Base-by-base conservation (phyloP, 2,329 filamentous ascomycete species). In the Ophiostoma piceae region DNA sequence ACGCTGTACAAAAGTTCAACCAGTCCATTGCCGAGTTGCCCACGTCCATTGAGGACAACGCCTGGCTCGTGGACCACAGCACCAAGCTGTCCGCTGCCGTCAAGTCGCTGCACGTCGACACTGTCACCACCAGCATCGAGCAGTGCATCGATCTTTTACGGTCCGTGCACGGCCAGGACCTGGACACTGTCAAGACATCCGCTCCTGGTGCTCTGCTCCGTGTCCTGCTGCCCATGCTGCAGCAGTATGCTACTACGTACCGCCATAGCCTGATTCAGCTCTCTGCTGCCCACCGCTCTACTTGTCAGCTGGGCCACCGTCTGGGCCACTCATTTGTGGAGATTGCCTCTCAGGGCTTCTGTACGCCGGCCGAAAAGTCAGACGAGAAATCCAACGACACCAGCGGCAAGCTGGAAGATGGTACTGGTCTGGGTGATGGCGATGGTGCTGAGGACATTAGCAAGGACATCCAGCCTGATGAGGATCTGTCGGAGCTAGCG, bases 371-470 rank as follows among this genome's bases (percentile, higher is more conserved):
- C 29, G 94, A 98, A 75, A 90, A 93, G 37, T 26, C 37, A 9
- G 62, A 65, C 35, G 87, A 92, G 57, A 87, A 89, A 91, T 71
- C 69, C 9, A 68, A 70, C 26, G 57, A 72, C 26, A 66, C 66
- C 26, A 85, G 87, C 32, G 92, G 94, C 14, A 91, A 96, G 75
- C 83, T 97, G 39, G 94, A 99, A 79, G 88, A 88, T 51, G 96
- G 96, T 19, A 98, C 94, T 12, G 96, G 95, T 43, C 87, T 99
- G 32, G 96, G 95, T 26, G 95, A 97, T 65, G 96, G 95, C 12
- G 92, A 97, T 78, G 96, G 94, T 22, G 94, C 91, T 4, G 94
- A 99, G 77, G 94, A 99, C 78, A 98, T 99, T 73, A 98, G 94
- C 79, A 98, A 99, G 77, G 95, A 99, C 76, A 90, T 99, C 66